These are phyloP conservation scores for Cardamine chenopodiifolia DNA, from an alignment of 345 rosid species.

Conservation along the genomic window DNA sequence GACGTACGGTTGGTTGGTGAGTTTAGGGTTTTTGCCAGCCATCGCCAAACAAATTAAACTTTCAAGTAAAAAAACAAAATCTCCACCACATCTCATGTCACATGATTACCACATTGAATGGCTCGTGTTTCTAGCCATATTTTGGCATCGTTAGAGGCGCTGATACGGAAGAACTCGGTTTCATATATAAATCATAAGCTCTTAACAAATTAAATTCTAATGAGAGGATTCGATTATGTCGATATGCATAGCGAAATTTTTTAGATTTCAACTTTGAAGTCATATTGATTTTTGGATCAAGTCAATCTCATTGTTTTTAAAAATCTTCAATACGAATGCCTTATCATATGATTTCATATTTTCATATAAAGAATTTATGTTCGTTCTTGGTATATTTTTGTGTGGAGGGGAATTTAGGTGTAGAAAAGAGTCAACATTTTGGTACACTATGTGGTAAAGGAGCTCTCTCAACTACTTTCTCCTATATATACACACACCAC, in stretches of 20 bases:
- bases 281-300: neutral
- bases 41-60: conserved; percentile 14
- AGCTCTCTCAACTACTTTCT: conserved; percentile 19
- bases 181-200: neutral
- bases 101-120: conserved; percentile 37
- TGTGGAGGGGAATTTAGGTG: conserved; percentile 31
- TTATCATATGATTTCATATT: neutral
- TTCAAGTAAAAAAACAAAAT: conserved; percentile 9
- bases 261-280: neutral
- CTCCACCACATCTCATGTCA: conserved; percentile 30
- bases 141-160: conserved; percentile 5
- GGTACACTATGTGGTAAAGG: conserved; percentile 23
- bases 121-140: conserved; percentile 24
- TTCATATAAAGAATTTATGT: neutral
- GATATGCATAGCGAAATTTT: neutral
- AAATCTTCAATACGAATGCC: neutral
- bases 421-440: conserved; percentile 40
- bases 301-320: neutral
- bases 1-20: conserved; percentile 42
- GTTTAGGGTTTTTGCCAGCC: conserved; percentile 42
- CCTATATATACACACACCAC: conserved; percentile 29
- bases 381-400: neutral
- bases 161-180: neutral
- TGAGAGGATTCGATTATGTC: neutral
- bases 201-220: neutral